Evolutionary conservation across 1,284 basidiomycete genomes (phyloP), one percentile per base, ranked within the genome.

Genomic region (Vanrija sp.): DNA sequence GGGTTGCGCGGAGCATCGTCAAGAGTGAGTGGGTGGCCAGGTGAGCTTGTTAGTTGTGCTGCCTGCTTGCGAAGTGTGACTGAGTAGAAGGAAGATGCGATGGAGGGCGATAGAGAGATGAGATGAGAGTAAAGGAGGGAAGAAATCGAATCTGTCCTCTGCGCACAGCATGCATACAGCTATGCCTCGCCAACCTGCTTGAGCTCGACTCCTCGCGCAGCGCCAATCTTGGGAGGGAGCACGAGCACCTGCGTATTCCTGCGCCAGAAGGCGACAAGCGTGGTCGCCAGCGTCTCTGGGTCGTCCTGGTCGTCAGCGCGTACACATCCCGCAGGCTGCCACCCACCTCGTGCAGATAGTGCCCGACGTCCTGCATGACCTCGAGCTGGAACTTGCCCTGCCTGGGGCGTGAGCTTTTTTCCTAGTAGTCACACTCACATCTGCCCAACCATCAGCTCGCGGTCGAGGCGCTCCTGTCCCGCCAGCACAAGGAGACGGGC

Each of bases 361-460:
- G 95, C 0, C 95, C 95, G 0, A 91, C 91, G 19, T 85, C 85
- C 4, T 84, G 83, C 60, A 96, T 83, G 25, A 98, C 91, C 21
- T 85, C 86, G 66, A 97, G 82, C 76, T 98, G 95, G 78, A 97
- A 98, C 73, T 97, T 97, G 55, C 94, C 94, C 77, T 89, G 87
- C 71, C 67, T 69, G 25, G 5, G 12, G 9, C 14, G 34, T 57
- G 34, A 55, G 46, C 21, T 6, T 7, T 6, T 7, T 12, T 1
- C 16, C 4, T 52, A 8, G 21, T n/a, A 23, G 5, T 5, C 6
- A 26, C n/a, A 61, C 72, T 57, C 53, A 76, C 95, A 98, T 98
- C 75, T 98, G 95, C 0, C 93, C 96, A 48, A 98, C 94, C 88
- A 96, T 97, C 42, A 98, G 81, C 62, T 91, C 86, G 63, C 85